Percentiles rank a stretch among this genome's conserved stretches.
Conservation (phyloP, 495 filamentous ascomycete species). For the Clavariopsis aquatica region DNA sequence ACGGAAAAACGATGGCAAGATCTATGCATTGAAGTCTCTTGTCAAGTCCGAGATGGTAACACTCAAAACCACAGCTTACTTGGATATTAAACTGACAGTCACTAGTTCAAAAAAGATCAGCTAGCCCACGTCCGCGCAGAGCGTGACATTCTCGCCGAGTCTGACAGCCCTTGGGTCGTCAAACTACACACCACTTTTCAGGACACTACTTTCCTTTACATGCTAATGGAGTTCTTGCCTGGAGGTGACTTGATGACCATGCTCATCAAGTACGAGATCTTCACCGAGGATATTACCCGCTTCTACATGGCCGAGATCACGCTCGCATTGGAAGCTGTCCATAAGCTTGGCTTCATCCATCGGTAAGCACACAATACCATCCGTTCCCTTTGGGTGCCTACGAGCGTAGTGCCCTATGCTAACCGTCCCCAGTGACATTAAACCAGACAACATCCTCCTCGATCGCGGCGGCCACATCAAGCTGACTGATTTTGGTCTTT, state of each 20-base stretch:
- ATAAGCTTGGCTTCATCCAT: slow-evolving; percentile 97
- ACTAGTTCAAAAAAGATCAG: slow-evolving; percentile 92
- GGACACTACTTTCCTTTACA: slow-evolving; percentile 90
- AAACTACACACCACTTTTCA: slow-evolving; percentile 98
- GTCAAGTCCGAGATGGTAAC: slow-evolving; percentile 92
- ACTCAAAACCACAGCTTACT: background rate
- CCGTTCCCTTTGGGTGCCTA: background rate
- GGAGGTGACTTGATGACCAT: slow-evolving; percentile 99
- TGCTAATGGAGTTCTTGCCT: slow-evolving; percentile 99
- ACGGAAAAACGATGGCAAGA: slow-evolving; percentile 92
- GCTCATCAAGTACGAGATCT: slow-evolving; percentile 99
- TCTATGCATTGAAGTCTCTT: slow-evolving; percentile 96
- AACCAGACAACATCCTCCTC: slow-evolving; percentile 97
- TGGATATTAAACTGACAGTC: slow-evolving; percentile 11
- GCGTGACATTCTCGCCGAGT: slow-evolving; percentile 95
- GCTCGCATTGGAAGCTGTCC: slow-evolving; percentile 94
- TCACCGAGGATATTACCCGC: slow-evolving; percentile 95
- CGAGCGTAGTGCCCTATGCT: slow-evolving; percentile 9
- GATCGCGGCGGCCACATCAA: slow-evolving; percentile 97
- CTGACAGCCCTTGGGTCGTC: slow-evolving; percentile 98
- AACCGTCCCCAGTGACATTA: slow-evolving; percentile 75
- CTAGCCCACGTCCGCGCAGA: slow-evolving; percentile 98
- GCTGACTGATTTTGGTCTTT: slow-evolving; percentile 96
- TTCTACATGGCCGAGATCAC: slow-evolving; percentile 99
- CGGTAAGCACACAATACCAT: slow-evolving; percentile 59